Base-by-base conservation (phyloP, 306 rosid genomes). In the Vachellia pachyceras region DNA sequence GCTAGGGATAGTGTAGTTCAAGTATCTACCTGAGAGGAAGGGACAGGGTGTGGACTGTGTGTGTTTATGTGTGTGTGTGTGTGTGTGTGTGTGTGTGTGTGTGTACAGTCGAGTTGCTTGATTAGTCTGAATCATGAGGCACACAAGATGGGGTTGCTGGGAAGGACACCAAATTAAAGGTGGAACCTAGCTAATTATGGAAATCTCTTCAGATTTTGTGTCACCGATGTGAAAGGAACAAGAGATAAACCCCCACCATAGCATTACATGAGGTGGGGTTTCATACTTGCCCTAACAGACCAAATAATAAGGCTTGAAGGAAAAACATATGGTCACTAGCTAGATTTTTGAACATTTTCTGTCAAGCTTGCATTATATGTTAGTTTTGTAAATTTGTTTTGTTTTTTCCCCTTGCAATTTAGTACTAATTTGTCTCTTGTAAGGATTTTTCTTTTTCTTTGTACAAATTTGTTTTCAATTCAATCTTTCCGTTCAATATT, bases 161-260 rank as follows among this genome's bases (percentile, higher is more conserved):
- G 39, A 75, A 83, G 83, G 89, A 84, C 77, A 33, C 67, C 79
- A 10, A 60, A 29, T 29, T 29, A 29, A 1, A 73, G 66, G 66
- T 82, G 84, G 63, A 86, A 78, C 86, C 90, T 76, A n/a, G n/a
- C n/a, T n/a, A 85, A 73, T 85, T 85, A 76, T 75, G 84, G 90
- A 85, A 85, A 87, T 85, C 86, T 83, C 72, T 81, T 5, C 44
- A 86, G 90, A 89, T 87, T 77, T 83, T 76, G 67, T 81, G 90
- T 83, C 82, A 69, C 75, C 50, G 69, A 83, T 79, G 85, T 83
- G 90, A 89, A 83, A 85, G 84, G 82, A 83, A 83, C 89, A 41
- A 77, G 79, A 75, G 82, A 37, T 72, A 79, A 77, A 18, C 49
- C 80, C 81, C 83, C 79, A 73, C 82, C 78, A 78, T 57, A 35